Evolutionary conservation across 768 basidiomycete species (phyloP), one percentile per base, ranked within the genome.

Genomic region (Trametes cingulata): DNA sequence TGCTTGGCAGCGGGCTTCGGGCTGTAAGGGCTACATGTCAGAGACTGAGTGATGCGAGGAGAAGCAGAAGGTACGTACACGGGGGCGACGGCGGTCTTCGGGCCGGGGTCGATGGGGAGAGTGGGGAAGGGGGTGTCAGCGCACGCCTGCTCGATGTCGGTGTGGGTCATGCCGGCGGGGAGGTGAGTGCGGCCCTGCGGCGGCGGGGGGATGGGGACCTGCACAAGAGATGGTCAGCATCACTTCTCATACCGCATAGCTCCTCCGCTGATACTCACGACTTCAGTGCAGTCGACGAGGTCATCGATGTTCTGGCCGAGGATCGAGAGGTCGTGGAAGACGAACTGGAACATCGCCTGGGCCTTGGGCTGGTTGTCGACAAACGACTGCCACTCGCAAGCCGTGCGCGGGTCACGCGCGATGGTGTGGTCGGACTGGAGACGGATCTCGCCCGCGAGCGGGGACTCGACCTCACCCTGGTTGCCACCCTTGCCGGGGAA

Each of bases 321-420:
- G 42, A 47, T 48, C 9, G 58, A 45, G 15, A 58, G 6, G 49
- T 49, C 48, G 35, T 36, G 40, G 46, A 58, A 49, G 22, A 49
- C 57, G 37, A 49, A 47, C 57, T 58, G 47, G 57, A 58, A 58
- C 57, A 52, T 43, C 46, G 39, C 37, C 49, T 58, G 57, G 33
- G 41, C 41, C 42, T 50, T 58, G 12, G 37, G 36, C 50, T 50
- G 49, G 57, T 58, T 50, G 57, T 43, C 39, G 17, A 50, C 63
- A 52, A 69, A 66, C 13, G 56, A 63, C 61, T 73, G 73, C 72
- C 72, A 74, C 35, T 63, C 48, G 66, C 72, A 74, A 17, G 72
- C 71, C 15, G 73, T 73, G 37, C 69, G 67, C 33, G 62, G 54
- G 61, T 74, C 73, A 51, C 72, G 72, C 24, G 72, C 71, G 20